Evolutionary conservation across 148 eudicot genomes (phyloP), one percentile per base, ranked within the genome.

Genomic region (Selenicereus undatus): DNA sequence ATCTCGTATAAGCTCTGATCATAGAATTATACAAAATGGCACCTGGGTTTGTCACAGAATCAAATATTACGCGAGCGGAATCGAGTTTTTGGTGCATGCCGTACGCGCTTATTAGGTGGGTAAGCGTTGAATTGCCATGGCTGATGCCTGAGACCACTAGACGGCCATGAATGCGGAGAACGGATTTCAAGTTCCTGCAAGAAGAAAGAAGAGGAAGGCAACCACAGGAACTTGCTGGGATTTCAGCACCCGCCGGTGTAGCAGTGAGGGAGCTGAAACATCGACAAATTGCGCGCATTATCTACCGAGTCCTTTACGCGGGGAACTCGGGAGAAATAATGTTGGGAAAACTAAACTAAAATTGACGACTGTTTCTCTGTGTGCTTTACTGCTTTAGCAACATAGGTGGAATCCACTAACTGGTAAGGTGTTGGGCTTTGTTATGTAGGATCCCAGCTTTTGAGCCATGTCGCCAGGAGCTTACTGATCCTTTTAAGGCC

Each of bases 1-100:
- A 80, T 77, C 84, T 87, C 0, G 77, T 83, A 54, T 87, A 91
- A 43, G 92, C 91, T 89, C 91, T 90, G 52, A 92, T 92, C 92
- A 92, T 92, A 18, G 92, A 84, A 71, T 92, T 92, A 73, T 81
- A 89, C 58, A 89, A 36, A 75, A 89, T 80, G 2, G 80, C 91
- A 88, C 45, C 65, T 82, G 91, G 97, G 87, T 89, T 84, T 56
- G 51, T 74, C 2, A 81, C 86, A 30, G 83, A 86, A 89, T 88
- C 84, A 29, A 92, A 90, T 11, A 92, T 80, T 18, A 68, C 83
- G 81, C 88, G 87, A 76, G 96, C 79, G 82, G 36, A 65, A 27
- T 88, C 75, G 76, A 78, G 76, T 84, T 80, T 89, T 84, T 86
- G 82, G 81, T 89, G 86, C 6, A 35, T 79, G 42, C 90, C 83